A percentile compares a stretch with the other conserved stretches of the same genome.
phyloP scores from a whole-genome alignment of 257 asterid genomes.

The Przewalskia tangutica region DNA sequence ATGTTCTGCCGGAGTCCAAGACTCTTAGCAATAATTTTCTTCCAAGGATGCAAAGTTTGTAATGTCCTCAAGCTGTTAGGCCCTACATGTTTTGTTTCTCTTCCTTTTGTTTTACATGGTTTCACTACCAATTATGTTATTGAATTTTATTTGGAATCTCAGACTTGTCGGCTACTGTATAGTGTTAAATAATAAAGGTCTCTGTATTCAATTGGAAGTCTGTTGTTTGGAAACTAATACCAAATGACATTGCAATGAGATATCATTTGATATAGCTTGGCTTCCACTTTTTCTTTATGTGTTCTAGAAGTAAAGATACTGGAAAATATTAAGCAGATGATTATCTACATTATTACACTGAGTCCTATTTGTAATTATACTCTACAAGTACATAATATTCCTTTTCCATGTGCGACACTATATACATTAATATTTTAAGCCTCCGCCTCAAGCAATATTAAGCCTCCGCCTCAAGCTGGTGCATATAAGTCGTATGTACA shows the following conservation, averaged over 20 bases:
- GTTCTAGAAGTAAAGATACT: no score
- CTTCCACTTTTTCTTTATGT: neutral
- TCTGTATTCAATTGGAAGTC: neutral
- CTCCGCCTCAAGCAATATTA: no score
- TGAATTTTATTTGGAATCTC: neutral
- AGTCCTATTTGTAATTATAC: neutral
- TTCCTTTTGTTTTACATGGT: neutral
- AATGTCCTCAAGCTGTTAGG: neutral
- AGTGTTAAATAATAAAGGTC: neutral
- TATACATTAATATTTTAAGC: neutral
- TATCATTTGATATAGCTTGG: neutral
- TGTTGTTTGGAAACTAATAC: neutral
- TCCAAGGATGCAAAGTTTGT: neutral
- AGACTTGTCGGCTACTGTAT: neutral
- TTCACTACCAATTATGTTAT: neutral
- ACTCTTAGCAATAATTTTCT: neutral
- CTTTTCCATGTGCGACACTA: neutral
- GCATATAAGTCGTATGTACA: neutral
- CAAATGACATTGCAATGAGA: neutral
- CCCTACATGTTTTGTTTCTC: neutral
- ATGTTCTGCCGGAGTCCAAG: neutral
- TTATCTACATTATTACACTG: neutral
- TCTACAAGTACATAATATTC: neutral
- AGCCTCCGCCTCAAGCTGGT: neutral
- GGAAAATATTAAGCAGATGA: neutral